Percentiles rank a stretch among this genome's conserved stretches.
Evolutionary conservation across 257 asterid species (phyloP).

Genomic region (Solanum bukasovii): DNA sequence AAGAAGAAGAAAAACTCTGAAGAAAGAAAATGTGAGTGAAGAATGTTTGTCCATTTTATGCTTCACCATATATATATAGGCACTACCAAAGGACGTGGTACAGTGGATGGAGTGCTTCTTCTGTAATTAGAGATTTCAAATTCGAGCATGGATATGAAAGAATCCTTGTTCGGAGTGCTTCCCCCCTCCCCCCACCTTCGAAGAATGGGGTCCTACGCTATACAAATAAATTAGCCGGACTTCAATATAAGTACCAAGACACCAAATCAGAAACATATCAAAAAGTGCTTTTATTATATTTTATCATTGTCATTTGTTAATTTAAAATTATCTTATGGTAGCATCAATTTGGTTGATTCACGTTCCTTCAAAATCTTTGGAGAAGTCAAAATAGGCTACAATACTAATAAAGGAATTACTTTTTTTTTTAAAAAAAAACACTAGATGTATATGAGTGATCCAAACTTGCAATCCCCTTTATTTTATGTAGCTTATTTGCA

Average conservation of each 20-base stretch:
- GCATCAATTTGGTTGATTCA: slow-evolving; percentile 1
- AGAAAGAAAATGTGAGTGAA: neutral
- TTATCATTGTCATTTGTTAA: neutral
- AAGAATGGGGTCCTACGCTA: neutral
- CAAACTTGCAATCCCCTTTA: neutral
- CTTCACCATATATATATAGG: neutral
- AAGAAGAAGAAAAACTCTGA: neutral
- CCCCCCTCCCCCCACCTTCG: neutral
- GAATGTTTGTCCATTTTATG: neutral
- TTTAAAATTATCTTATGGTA: neutral
- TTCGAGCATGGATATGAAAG: neutral
- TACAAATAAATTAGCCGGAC: neutral
- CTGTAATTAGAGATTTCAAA: neutral
- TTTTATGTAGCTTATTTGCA: neutral
- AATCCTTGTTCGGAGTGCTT: neutral
- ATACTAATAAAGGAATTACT: neutral
- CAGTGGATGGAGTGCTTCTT: neutral
- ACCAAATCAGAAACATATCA: neutral
- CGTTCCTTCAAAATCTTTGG: neutral
- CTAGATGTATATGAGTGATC: neutral
- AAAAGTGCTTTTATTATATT: neutral
- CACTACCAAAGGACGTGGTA: neutral
- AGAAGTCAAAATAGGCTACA: neutral
- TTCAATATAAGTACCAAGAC: neutral
- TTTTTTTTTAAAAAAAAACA: neutral